Percentiles rank a stretch among this genome's conserved stretches.
Conservation (phyloP, 2,329 filamentous ascomycete genomes). For the Curvularia hawaiiensis region DNA sequence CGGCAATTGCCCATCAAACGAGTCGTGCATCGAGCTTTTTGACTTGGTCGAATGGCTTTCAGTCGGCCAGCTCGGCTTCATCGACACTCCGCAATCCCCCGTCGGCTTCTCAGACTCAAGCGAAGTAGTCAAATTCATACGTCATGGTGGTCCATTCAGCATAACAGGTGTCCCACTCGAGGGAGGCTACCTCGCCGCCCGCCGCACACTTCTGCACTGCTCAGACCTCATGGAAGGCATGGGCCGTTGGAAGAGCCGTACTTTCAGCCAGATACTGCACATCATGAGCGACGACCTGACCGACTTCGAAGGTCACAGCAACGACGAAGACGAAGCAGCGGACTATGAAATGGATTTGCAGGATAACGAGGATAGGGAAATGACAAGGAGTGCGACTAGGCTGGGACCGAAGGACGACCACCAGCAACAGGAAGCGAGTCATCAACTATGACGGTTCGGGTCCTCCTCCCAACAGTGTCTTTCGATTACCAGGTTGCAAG, state of each 20-base stretch:
- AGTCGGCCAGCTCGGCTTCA: constrained; percentile 54
- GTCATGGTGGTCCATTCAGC: constrained; percentile 55
- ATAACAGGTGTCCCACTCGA: constrained; percentile 56
- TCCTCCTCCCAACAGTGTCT: constrained; percentile 28
- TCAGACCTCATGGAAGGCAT: constrained; percentile 59
- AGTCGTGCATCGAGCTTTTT: constrained; percentile 52
- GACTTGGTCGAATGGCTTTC: constrained; percentile 58
- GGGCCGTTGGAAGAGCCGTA: constrained; percentile 57
- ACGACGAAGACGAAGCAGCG: constrained; percentile 13
- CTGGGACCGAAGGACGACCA: neutral
- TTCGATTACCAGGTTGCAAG: constrained; percentile 31
- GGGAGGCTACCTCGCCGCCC: constrained; percentile 58
- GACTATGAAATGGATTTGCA: neutral
- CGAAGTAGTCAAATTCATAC: constrained; percentile 52
- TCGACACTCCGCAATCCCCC: constrained; percentile 34
- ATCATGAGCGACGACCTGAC: constrained; percentile 60
- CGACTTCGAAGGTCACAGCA: constrained; percentile 34
- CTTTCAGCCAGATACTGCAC: constrained; percentile 58
- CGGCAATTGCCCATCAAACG: constrained; percentile 36
- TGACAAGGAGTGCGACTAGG: neutral
- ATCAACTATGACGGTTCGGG: constrained; percentile 31
- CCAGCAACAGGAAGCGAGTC: neutral
- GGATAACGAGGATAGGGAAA: neutral
- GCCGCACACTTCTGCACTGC: constrained; percentile 58
- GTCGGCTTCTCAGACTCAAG: constrained; percentile 38